These are phyloP conservation scores for Quercus phellos DNA, from an alignment of 331 rosid genomes.

Conservation along the genomic window DNA sequence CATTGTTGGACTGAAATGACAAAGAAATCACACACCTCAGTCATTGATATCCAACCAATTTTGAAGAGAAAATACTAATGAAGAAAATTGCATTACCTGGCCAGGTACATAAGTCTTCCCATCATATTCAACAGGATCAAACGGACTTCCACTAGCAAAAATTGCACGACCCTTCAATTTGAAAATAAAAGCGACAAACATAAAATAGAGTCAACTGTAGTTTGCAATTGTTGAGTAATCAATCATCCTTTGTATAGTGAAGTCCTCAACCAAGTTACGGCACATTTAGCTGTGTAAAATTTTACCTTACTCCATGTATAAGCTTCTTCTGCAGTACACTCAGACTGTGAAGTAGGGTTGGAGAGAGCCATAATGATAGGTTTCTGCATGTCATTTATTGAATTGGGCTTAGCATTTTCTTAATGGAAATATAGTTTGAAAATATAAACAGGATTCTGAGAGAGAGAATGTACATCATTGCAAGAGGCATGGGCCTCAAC, in stretches of 20 bases:
- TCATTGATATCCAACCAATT: neutral
- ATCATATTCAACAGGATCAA: constrained; percentile 66
- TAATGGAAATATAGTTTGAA: neutral
- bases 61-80: neutral
- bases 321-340: constrained; percentile 98
- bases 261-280: neutral
- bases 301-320: constrained; percentile 87
- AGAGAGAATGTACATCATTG: constrained; percentile 50
- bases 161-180: constrained; percentile 67
- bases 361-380: constrained; percentile 92
- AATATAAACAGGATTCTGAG: neutral
- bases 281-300: neutral
- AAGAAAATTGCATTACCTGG: constrained; percentile 52
- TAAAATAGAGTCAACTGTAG: neutral
- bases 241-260: constrained; percentile 8
- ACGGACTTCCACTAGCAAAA: constrained; percentile 94
- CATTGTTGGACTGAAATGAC: constrained; percentile 76
- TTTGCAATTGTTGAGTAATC: neutral
- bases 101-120: constrained; percentile 64
- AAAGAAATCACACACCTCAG: constrained; percentile 16
- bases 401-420: constrained; percentile 15
- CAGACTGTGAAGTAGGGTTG: constrained; percentile 92
- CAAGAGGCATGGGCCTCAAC: constrained; percentile 65
- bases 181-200: constrained; percentile 2
- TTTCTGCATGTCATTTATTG: constrained; percentile 51